Evolutionary conservation across 23 red algal species (phyloP).

Genomic region (Agarophyton chilense): DNA sequence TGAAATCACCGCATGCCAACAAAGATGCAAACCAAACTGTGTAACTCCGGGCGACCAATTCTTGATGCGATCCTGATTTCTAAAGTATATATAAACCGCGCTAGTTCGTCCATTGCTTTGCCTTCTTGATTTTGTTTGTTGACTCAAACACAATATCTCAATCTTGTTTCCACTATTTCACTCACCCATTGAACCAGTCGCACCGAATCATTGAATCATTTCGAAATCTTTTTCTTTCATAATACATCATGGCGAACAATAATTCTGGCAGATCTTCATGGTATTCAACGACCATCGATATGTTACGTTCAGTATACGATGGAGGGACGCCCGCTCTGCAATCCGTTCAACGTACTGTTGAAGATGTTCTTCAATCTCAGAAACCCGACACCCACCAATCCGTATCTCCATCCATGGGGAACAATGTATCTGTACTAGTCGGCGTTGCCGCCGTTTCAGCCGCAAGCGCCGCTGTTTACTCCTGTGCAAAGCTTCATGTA

Average conservation of each 20-base stretch:
- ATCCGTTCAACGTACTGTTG: background rate
- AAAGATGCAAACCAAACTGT: background rate
- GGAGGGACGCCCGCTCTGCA: background rate
- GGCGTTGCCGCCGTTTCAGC: background rate
- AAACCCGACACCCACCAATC: background rate
- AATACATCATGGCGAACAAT: background rate
- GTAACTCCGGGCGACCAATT: too few species aligned
- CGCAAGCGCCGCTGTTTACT: background rate
- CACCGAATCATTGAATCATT: background rate
- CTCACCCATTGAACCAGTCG: background rate
- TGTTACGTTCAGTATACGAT: background rate
- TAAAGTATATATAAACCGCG: conserved; percentile 1
- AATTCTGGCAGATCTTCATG: background rate
- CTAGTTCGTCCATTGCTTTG: background rate
- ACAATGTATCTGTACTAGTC: background rate
- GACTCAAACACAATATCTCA: background rate
- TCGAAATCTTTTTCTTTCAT: background rate
- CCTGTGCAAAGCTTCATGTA: background rate
- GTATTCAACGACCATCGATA: background rate
- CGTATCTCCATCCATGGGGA: background rate
- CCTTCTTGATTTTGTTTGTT: background rate
- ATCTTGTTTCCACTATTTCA: background rate
- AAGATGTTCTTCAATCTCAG: background rate
- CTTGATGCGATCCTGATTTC: too few species aligned
- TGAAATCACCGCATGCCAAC: background rate